These are phyloP conservation scores for Penicillium alfredii DNA, from an alignment of 495 filamentous ascomycete genomes.

Conservation along the genomic window DNA sequence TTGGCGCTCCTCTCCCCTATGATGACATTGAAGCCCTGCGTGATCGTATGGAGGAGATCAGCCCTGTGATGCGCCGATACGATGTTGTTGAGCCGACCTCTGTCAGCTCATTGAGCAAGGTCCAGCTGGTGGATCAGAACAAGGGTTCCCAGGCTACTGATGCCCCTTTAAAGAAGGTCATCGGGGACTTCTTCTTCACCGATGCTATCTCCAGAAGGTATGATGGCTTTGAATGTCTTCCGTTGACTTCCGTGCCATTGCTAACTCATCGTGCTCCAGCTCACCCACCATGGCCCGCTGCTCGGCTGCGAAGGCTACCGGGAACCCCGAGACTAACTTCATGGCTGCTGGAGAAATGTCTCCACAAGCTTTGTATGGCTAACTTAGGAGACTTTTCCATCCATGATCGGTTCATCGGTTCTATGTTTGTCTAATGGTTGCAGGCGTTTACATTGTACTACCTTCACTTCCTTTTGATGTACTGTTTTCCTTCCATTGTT, in stretches of 20 bases:
- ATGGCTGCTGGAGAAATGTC: slow-evolving; percentile 70
- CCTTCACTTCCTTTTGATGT: slow-evolving; percentile 33
- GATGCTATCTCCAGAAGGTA: slow-evolving; percentile 92
- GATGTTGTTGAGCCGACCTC: slow-evolving; percentile 80
- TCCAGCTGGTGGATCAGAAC: slow-evolving; percentile 92
- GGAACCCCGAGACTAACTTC: slow-evolving; percentile 72
- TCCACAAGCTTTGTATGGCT: slow-evolving; percentile 44
- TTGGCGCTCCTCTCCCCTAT: slow-evolving; percentile 82
- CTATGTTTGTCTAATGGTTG: slow-evolving; percentile 34
- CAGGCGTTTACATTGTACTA: slow-evolving; percentile 44
- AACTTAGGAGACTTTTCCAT: slow-evolving; percentile 10
- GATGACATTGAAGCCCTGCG: slow-evolving; percentile 82
- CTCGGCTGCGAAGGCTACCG: slow-evolving; percentile 70
- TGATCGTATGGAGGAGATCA: slow-evolving; percentile 93
- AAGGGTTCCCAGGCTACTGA: slow-evolving; percentile 67
- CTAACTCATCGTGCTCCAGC: slow-evolving; percentile 42
- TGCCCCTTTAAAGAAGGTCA: slow-evolving; percentile 68
- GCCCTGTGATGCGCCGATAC: slow-evolving; percentile 79
- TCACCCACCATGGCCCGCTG: slow-evolving; percentile 97
- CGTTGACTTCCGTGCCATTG: slow-evolving; percentile 6
- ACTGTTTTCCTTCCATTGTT: slow-evolving; percentile 18
- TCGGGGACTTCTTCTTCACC: slow-evolving; percentile 97
- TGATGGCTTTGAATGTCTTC: no score
- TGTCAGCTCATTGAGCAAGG: slow-evolving; percentile 67
- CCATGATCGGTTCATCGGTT: slow-evolving; percentile 23